Evolutionary conservation across 2,329 filamentous ascomycete species (phyloP).

Genomic region (Ilyonectria sp.): DNA sequence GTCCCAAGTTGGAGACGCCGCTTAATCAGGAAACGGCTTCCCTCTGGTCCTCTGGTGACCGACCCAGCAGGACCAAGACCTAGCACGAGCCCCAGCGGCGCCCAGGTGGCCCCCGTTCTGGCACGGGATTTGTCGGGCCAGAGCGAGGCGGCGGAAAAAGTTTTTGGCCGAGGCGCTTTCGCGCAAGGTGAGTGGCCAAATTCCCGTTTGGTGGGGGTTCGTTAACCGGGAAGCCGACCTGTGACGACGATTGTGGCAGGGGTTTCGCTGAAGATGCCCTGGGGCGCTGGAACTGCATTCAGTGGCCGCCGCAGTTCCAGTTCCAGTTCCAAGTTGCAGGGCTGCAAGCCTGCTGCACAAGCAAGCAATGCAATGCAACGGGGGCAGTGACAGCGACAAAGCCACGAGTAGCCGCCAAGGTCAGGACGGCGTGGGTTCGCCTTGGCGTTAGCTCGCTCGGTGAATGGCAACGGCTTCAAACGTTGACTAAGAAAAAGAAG

Average conservation of each 20-base stretch:
- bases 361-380: not conserved
- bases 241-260: constrained; percentile 39
- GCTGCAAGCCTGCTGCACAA: not conserved
- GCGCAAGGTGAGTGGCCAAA: constrained; percentile 14
- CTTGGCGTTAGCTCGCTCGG: constrained; percentile 21
- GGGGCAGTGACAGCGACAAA: not conserved
- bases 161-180: constrained; percentile 38
- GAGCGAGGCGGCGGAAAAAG: constrained; percentile 39
- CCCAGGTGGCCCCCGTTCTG: constrained; percentile 29
- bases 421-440: constrained; percentile 18
- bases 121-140: constrained; percentile 49
- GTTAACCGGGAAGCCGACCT: constrained; percentile 22
- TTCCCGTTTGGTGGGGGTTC: constrained; percentile 1
- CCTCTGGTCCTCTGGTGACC: constrained; percentile 3
- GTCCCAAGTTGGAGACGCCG: constrained; percentile 30
- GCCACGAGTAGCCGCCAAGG: constrained; percentile 29
- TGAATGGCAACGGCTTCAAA: constrained; percentile 8
- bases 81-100: constrained; percentile 16
- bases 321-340: not conserved
- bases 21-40: constrained; percentile 9
- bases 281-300: constrained; percentile 16
- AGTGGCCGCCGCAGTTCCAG: not conserved
- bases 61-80: constrained; percentile 12
- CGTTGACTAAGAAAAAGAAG: constrained; percentile 6
- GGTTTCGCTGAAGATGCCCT: not conserved